phyloP scores from a whole-genome alignment of 768 basidiomycete species.

The Trametes cinnabarina region DNA sequence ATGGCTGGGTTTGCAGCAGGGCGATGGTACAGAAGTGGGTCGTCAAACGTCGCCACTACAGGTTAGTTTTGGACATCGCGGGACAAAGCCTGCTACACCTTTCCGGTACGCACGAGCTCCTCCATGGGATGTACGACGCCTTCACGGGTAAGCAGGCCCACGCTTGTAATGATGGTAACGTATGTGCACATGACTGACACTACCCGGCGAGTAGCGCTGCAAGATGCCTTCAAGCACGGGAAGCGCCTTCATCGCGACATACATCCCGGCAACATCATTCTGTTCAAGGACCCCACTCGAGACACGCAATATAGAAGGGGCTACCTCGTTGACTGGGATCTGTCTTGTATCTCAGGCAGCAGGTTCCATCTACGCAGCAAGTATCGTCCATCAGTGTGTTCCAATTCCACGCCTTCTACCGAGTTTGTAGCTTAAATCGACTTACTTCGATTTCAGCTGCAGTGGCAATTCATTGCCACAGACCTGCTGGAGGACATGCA shows the following conservation, averaged over 20 bases:
- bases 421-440: too few species aligned
- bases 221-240: background rate
- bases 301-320: background rate
- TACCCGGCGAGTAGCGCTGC: background rate
- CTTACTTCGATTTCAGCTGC: constrained; percentile 5
- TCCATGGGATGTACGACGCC: background rate
- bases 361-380: background rate
- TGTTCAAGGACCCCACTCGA: background rate
- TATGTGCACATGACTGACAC: background rate
- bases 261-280: constrained; percentile 8
- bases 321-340: constrained; percentile 13
- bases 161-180: background rate
- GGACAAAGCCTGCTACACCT: constrained; percentile 1
- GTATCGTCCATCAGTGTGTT: too few species aligned
- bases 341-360: background rate
- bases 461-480: background rate
- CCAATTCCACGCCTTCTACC: too few species aligned
- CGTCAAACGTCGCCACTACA: background rate
- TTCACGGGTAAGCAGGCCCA: constrained; percentile 1
- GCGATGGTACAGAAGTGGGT: background rate
- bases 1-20: background rate
- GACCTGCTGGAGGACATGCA: background rate
- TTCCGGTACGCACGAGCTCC: background rate
- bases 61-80: background rate
- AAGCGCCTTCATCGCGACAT: constrained; percentile 3